Evolutionary conservation across 2,329 filamentous ascomycete genomes (phyloP), one percentile per base, ranked within the genome.

Genomic region (Pseudocercospora pini-densiflorae): DNA sequence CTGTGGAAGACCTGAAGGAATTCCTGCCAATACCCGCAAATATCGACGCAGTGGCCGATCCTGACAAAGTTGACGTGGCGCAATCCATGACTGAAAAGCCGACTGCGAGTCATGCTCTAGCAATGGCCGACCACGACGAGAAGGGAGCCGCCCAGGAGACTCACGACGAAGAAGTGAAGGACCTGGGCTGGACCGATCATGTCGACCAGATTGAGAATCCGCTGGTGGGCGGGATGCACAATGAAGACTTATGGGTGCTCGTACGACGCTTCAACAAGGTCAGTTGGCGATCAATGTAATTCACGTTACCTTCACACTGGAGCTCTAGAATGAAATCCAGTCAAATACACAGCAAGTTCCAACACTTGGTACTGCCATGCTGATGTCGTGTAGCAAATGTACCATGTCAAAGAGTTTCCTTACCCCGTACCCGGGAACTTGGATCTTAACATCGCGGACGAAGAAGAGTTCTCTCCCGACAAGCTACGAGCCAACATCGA

Each of bases 401-500:
- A 88, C 76, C 85, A 88, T 79, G 90, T 95, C 71, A 92, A 91
- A 76, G 88, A 90, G 29, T 87, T 89, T 8, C 80, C 85, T 0
- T 77, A 84, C 57, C 79, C 87, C 7, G 84, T 87, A 0, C 85
- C 90, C 0, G 91, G 90, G 5, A 87, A 88, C 14, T 81, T 97
- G 43, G 92, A 96, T 77, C 84, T 96, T 65, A 92, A 93, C 71
- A 90, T 92, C 63, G 89, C 92, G 4, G 90, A 93, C 45, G 89
- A 94, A 62, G 92, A 95, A 71, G 90, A 94, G 64, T 95, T 95
- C 77, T 92, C 90, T 0, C 92, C 92, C 0, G 92, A 95, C 74
- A 95, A 95, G 79, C 81, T 96, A 53, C 86, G 92, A 10, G 87
- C 89, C 2, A 93, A 91, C 61, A 77, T 95, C 3, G 93, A 96